Conservation (phyloP, 1,284 basidiomycete species). For the Cerioporus squamosus region DNA sequence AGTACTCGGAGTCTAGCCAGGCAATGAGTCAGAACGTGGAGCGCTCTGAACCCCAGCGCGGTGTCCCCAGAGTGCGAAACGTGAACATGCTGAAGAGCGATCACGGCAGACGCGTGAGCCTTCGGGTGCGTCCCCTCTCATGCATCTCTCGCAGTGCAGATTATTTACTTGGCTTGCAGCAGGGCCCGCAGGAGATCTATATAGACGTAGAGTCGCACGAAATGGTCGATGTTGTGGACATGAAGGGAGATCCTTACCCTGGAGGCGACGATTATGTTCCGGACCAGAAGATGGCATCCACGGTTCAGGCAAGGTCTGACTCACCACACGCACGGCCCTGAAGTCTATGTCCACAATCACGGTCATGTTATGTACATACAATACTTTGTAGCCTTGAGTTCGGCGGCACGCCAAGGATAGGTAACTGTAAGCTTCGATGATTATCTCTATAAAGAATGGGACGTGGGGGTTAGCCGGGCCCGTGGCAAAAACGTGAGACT, state of each 20-base stretch:
- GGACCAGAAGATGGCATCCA: background rate
- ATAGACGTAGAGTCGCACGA: constrained; percentile 36
- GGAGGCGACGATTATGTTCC: background rate
- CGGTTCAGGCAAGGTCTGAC: background rate
- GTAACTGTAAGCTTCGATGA: too few relatives aligned
- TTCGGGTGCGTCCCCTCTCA: too few relatives aligned
- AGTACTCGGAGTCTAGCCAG: constrained; percentile 22
- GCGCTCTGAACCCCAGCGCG: too few relatives aligned
- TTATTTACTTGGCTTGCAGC: background rate
- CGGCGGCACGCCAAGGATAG: too few relatives aligned
- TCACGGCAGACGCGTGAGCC: constrained; percentile 5
- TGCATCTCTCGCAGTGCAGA: background rate
- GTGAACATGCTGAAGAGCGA: constrained; percentile 6
- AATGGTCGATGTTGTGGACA: constrained; percentile 27
- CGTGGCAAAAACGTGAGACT: too few relatives aligned
- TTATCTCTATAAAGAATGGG: too few relatives aligned
- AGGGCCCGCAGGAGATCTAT: constrained; percentile 31
- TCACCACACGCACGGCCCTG: too few relatives aligned
- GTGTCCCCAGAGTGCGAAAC: background rate
- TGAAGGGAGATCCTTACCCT: background rate
- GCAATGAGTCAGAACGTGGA: background rate
- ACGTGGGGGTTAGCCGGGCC: too few relatives aligned
- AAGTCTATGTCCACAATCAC: too few relatives aligned
- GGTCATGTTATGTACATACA: too few relatives aligned
- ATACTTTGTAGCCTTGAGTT: too few relatives aligned